Percentiles rank a stretch among this genome's conserved stretches.
phyloP scores from a whole-genome alignment of 163 green algal genomes.

The Dunaliella salina region DNA sequence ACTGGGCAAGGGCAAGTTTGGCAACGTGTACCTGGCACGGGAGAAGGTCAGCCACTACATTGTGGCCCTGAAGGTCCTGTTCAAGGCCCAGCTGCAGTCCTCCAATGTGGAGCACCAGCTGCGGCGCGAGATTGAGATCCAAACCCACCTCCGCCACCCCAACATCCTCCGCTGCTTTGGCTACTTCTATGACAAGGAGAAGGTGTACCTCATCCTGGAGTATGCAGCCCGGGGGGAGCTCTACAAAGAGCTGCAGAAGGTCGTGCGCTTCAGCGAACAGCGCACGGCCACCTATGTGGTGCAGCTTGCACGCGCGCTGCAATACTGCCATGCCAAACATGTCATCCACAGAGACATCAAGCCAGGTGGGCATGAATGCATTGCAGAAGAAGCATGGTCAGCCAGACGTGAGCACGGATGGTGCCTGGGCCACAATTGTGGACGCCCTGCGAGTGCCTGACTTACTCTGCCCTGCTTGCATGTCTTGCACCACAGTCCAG shows the following conservation, averaged over 20 bases:
- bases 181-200: slow-evolving; percentile 76
- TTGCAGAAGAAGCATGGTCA: no score
- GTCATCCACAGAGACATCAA: slow-evolving; percentile 99
- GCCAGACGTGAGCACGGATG: no score
- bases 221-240: slow-evolving; percentile 95
- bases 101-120: slow-evolving; percentile 98
- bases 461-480: no score
- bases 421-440: no score
- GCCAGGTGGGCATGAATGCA: neutral
- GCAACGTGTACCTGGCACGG: slow-evolving; percentile 96
- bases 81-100: slow-evolving; percentile 92
- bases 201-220: slow-evolving; percentile 97
- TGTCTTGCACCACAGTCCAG: no score
- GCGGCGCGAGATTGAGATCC: slow-evolving; percentile 97
- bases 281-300: slow-evolving; percentile 85
- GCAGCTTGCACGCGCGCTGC: slow-evolving; percentile 75
- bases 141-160: slow-evolving; percentile 92
- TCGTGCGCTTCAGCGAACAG: slow-evolving; percentile 77
- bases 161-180: slow-evolving; percentile 97
- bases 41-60: slow-evolving; percentile 92
- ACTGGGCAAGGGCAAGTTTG: slow-evolving; percentile 97
- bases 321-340: slow-evolving; percentile 96
- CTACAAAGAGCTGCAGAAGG: slow-evolving; percentile 91
- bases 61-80: slow-evolving; percentile 96
- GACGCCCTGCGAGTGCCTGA: no score